Base-by-base conservation (phyloP, 768 basidiomycete species). In the Terana coerulea region DNA sequence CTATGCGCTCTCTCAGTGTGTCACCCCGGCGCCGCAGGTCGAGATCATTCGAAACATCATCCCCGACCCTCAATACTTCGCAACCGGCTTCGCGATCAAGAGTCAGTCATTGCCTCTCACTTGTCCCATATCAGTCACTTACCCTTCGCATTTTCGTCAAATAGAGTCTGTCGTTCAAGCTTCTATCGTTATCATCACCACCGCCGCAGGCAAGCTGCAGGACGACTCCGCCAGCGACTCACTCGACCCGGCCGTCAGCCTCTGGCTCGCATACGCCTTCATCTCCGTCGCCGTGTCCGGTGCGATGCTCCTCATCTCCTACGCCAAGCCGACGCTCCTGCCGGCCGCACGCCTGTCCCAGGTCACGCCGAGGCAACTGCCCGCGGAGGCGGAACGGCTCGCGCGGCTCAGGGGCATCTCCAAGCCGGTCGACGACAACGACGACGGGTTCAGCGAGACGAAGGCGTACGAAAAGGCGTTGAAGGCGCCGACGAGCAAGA, bases 131-230 rank as follows among this genome's bases (percentile, higher is more conserved):
- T 50, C 33, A 19, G 10, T 29, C 29, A 9, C 37, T 49, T 29
- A 51, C 36, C 11, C 19, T 34, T 10, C 21, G n/a, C n/a, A n/a
- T n/a, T n/a, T n/a, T n/a, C n/a, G n/a, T n/a, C 11, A 17, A 28
- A 6, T 57, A 73, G 72, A 74, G 59, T 74, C 72, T 25, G 66
- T 72, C 24, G 68, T 73, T 1, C 73, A 74, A 55, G 72, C 68
- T 7, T 70, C 68, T 26, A 70, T 72, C 41, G 71, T 73, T 22
- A 73, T 74, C 55, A 71, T 73, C 57, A 72, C 72, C 8, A 71
- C 67, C 15, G 72, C 69, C 0, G 71, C 72, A 3, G 72, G 73
- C 17, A 68, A 69, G 51, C 58, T 73, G 11, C 73, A 74, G 57
- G 73, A 72, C 57, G 55, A 62, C 47, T 64, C 71, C 3, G 47